Evolutionary conservation across 306 rosid species (phyloP), one percentile per base, ranked within the genome.

Genomic region (Lotus japonicus): DNA sequence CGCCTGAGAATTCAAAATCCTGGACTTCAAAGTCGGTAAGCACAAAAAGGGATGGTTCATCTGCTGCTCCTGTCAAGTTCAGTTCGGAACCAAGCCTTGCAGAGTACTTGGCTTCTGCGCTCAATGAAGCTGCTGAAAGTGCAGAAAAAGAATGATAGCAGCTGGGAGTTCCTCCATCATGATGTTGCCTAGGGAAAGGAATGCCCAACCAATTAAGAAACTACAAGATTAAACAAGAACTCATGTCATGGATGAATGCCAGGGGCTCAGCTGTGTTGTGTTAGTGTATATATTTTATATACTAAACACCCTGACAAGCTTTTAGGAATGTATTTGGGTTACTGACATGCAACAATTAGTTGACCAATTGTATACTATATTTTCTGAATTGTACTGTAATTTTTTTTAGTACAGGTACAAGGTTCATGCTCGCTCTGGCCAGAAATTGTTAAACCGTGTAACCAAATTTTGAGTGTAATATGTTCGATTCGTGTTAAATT

Each of bases 11-110:
- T 48, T 78, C 82, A 21, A 73, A 71, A 45, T 65, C 83, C 36
- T 41, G 75, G 83, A 56, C 14, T 65, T 57, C 80, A 26, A 78
- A 67, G 58, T 72, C 87, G 31, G 3, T 57, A 14, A 70, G 73
- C 68, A 42, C 74, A 5, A 82, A 76, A 33, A 54, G 28, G 68
- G 84, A 73, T 18, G 85, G 64, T 63, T 49, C 72, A 42, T 76
- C 84, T 16, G 74, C 79, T 74, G 68, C 77, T 58, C 43, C 79
- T 5, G 71, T 58, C 71, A 80, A 81, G 78, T 52, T 83, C 28
- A 58, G 57, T 52, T 57, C 89, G 64, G 87, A 83, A 74, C 88
- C 97, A 71, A 94, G 94, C 82, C 92, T 94, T 46, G 98, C 98
- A 0, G 92, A 94, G 74, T 88, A 83, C 76, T 78, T 90, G 74